Evolutionary conservation across 805 yeast species (phyloP).

Genomic region (Teunomyces gatunensis): DNA sequence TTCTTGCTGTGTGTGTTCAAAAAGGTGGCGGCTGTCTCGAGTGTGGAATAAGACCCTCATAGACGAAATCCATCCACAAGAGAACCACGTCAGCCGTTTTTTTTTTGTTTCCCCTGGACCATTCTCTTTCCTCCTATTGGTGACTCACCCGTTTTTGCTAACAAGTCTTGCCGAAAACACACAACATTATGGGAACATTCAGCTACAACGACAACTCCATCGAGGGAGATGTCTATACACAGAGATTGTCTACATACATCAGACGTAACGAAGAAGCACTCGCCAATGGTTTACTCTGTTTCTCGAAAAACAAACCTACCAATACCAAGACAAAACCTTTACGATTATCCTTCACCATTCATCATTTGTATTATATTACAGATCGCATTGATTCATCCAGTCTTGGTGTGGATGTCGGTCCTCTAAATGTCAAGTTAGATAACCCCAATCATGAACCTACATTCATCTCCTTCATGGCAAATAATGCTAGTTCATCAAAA

Average conservation of each 20-base stretch:
- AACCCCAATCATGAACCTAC: conserved; percentile 53
- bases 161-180: neutral
- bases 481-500: conserved; percentile 46
- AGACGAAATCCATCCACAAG: conserved; percentile 1
- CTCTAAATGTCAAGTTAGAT: conserved; percentile 58
- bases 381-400: conserved; percentile 52
- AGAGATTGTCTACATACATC: conserved; percentile 51
- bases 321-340: conserved; percentile 45
- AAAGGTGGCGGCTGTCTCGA: conserved; percentile 3
- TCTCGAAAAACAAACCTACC: conserved; percentile 37
- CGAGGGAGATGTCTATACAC: conserved; percentile 59
- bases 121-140: neutral
- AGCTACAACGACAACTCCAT: conserved; percentile 32
- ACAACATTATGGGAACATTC: conserved; percentile 19
- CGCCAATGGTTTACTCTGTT: conserved; percentile 57
- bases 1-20: neutral
- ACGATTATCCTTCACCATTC: conserved; percentile 56
- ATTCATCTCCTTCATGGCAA: conserved; percentile 57
- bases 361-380: conserved; percentile 60
- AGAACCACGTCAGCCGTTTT: neutral
- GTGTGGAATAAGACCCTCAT: neutral
- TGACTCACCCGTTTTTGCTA: neutral
- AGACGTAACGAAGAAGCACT: conserved; percentile 56
- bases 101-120: neutral
- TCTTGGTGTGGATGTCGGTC: conserved; percentile 55